These are phyloP conservation scores for Cystofilobasidium macerans DNA, from an alignment of 768 basidiomycete species.

Conservation along the genomic window DNA sequence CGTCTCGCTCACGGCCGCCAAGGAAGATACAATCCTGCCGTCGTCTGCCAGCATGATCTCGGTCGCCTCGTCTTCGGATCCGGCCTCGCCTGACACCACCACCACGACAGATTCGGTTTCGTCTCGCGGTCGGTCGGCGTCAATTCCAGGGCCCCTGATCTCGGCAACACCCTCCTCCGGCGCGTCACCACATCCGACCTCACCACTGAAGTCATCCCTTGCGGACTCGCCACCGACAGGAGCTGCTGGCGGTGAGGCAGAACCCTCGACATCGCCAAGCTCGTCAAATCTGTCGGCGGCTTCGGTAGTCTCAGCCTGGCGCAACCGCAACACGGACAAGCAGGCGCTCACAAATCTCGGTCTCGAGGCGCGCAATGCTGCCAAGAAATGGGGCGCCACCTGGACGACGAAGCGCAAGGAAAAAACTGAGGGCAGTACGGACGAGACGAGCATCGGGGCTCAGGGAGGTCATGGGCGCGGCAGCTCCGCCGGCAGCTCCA, in stretches of 20 bases:
- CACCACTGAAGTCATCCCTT: not conserved
- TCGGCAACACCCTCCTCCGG: not conserved
- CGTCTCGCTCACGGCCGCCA: not conserved
- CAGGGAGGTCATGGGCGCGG: not conserved
- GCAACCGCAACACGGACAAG: slow-evolving; percentile 49
- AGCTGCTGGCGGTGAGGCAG: too few relatives aligned
- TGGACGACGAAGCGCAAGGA: slow-evolving; percentile 46
- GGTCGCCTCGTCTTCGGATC: not conserved
- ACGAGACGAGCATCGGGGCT: too few relatives aligned
- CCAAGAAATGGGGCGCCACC: slow-evolving; percentile 83
- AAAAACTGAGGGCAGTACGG: not conserved
- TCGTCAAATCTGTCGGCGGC: slow-evolving; percentile 43
- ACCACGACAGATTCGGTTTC: not conserved
- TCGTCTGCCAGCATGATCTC: slow-evolving; percentile 15
- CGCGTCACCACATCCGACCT: not conserved
- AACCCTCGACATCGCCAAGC: not conserved
- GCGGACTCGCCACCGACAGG: not conserved
- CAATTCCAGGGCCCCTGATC: not conserved
- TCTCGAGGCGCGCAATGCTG: slow-evolving; percentile 57
- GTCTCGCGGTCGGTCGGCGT: not conserved
- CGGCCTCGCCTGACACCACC: too few relatives aligned
- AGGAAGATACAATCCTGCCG: not conserved
- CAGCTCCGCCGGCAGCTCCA: not conserved
- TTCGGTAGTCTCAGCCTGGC: slow-evolving; percentile 68
- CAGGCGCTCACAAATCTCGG: slow-evolving; percentile 13